Conservation (phyloP, 495 filamentous ascomycete species). For the Hypoxylon cercidicola region DNA sequence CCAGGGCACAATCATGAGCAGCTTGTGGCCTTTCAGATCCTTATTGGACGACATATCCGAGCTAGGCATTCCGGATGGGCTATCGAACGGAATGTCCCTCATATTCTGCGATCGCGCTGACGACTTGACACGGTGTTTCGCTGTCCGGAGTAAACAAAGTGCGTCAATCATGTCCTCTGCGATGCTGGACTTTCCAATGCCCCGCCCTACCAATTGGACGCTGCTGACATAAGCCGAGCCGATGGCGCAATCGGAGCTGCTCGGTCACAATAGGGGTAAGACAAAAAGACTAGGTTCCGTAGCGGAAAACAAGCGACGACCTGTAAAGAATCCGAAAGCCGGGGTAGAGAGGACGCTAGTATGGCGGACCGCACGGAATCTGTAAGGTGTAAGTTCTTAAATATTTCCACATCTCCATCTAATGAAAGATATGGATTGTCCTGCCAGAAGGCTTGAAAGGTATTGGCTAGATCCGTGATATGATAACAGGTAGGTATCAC, state of each 20-base stretch:
- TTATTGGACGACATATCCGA: slow-evolving; percentile 43
- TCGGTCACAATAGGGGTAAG: slow-evolving; percentile 8
- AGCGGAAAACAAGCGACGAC: too few species aligned
- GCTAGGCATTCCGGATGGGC: slow-evolving; percentile 27
- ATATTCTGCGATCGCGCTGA: slow-evolving; percentile 7
- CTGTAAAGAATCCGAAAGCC: too few species aligned
- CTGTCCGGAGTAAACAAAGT: background rate
- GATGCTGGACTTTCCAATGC: slow-evolving; percentile 4
- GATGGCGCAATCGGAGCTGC: slow-evolving; percentile 38
- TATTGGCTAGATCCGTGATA: too few species aligned
- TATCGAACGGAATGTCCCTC: slow-evolving; percentile 32
- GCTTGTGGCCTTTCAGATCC: slow-evolving; percentile 56
- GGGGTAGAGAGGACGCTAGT: too few species aligned
- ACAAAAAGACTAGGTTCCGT: too few species aligned
- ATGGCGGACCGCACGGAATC: too few species aligned
- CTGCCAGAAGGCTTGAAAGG: too few species aligned
- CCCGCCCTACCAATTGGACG: slow-evolving; percentile 20
- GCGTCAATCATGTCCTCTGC: slow-evolving; percentile 1
- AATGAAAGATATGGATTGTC: too few species aligned
- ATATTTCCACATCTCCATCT: too few species aligned
- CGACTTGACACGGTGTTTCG: background rate
- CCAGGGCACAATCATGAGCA: slow-evolving; percentile 59
- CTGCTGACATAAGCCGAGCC: slow-evolving; percentile 27
- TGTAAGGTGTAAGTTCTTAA: too few species aligned
- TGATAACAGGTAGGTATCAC: too few species aligned